Evolutionary conservation across 2,329 filamentous ascomycete genomes (phyloP).

Genomic region (Alternaria triticimaculans): DNA sequence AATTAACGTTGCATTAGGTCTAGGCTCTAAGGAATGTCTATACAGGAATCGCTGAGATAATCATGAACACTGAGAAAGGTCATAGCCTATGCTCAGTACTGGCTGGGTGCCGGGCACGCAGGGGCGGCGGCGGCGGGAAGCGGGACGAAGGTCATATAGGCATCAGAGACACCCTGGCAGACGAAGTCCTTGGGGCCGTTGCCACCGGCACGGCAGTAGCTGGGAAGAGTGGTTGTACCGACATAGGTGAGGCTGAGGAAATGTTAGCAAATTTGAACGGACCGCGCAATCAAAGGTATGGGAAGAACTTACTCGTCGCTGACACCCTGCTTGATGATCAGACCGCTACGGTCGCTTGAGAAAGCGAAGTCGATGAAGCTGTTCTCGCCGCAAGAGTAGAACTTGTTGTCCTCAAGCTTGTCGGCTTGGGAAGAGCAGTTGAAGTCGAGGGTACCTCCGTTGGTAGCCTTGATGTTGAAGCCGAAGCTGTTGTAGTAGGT

Average conservation of each 20-base stretch:
- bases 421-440: conserved; percentile 7
- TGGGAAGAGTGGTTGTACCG: conserved; percentile 21
- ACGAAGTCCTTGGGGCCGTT: conserved; percentile 67
- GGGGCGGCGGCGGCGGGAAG: conserved; percentile 1
- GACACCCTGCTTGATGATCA: conserved; percentile 22
- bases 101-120: background rate
- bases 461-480: conserved; percentile 28
- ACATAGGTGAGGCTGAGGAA: conserved; percentile 12
- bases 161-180: conserved; percentile 70
- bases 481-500: conserved; percentile 19
- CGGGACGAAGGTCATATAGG: conserved; percentile 52
- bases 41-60: background rate
- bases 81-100: background rate
- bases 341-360: conserved; percentile 14
- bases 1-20: background rate
- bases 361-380: conserved; percentile 21
- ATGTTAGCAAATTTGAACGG: conserved; percentile 1
- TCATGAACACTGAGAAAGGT: background rate
- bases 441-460: conserved; percentile 16
- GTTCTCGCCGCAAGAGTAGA: conserved; percentile 22
- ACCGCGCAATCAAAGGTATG: background rate
- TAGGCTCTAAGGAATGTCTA: background rate
- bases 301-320: conserved; percentile 13
- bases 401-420: conserved; percentile 15
- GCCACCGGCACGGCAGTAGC: conserved; percentile 23